Evolutionary conservation across 2,329 filamentous ascomycete genomes (phyloP).

Genomic region (Claviceps sp.): DNA sequence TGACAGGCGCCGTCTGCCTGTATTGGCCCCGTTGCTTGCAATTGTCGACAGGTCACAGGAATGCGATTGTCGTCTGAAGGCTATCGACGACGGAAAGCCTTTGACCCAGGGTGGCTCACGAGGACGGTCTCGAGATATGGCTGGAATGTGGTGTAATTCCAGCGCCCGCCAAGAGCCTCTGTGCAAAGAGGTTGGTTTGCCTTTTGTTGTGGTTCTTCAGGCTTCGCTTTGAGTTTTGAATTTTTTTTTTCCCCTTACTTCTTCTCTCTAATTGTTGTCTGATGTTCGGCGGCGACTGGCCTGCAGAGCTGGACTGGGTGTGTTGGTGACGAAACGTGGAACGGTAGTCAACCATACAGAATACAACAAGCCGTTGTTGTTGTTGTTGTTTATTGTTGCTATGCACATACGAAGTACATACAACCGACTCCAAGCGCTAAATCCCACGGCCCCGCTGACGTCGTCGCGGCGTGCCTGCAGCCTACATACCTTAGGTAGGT

Average conservation of each 20-base stretch:
- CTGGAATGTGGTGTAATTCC: not conserved
- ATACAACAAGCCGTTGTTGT: not conserved
- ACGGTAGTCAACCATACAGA: not conserved
- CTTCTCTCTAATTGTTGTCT: not conserved
- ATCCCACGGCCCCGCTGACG: too few species aligned
- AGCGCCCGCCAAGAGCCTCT: not conserved
- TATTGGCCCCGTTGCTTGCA: not conserved
- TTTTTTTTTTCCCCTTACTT: not conserved
- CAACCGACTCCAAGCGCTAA: too few species aligned
- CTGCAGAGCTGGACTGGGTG: not conserved
- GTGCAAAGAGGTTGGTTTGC: not conserved
- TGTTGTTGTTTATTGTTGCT: not conserved
- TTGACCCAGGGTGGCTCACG: not conserved
- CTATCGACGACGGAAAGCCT: not conserved
- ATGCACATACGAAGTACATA: too few species aligned
- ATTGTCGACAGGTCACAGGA: conserved; percentile 14
- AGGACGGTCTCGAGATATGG: not conserved
- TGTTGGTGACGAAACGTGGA: not conserved
- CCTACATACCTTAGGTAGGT: too few species aligned
- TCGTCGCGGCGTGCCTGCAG: too few species aligned
- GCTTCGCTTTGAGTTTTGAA: too few species aligned
- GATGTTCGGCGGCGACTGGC: not conserved
- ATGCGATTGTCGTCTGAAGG: conserved; percentile 10
- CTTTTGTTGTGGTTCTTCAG: not conserved
- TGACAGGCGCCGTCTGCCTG: not conserved